phyloP scores from a whole-genome alignment of 495 filamentous ascomycete species.

The Podospora appendiculata region DNA sequence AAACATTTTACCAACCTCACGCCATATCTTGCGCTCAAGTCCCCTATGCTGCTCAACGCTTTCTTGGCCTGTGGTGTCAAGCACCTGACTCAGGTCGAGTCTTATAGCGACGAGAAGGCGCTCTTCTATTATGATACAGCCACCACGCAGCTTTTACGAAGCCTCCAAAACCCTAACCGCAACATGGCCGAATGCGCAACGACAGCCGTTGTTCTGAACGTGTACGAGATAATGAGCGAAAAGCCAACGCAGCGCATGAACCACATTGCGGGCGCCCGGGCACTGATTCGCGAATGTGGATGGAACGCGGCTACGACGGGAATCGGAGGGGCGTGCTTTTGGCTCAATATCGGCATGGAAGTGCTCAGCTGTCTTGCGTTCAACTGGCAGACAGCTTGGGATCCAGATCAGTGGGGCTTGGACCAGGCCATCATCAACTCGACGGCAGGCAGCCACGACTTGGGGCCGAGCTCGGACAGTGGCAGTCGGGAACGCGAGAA shows the following conservation, averaged over 20 bases:
- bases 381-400: conserved; percentile 84
- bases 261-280: conserved; percentile 79
- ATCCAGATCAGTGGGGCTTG: conserved; percentile 86
- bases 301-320: conserved; percentile 79
- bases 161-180: conserved; percentile 71
- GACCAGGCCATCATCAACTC: conserved; percentile 62
- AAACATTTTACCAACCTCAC: conserved; percentile 85
- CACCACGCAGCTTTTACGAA: conserved; percentile 61
- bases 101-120: conserved; percentile 68
- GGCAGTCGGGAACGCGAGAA: conserved; percentile 64
- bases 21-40: conserved; percentile 70
- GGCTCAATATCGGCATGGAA: conserved; percentile 89
- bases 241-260: conserved; percentile 68
- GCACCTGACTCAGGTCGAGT: conserved; percentile 66
- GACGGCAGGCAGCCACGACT: conserved; percentile 6
- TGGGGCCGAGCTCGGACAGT: conserved; percentile 51
- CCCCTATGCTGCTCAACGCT: conserved; percentile 89
- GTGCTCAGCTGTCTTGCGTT: conserved; percentile 78
- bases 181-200: conserved; percentile 84
- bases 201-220: conserved; percentile 79
- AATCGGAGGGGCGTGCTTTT: conserved; percentile 86
- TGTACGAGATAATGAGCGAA: conserved; percentile 88
- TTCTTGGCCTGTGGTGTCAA: conserved; percentile 84
- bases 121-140: conserved; percentile 76
- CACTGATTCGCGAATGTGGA: conserved; percentile 81